Conservation (phyloP, 768 basidiomycete species). For the Suillus discolor region DNA sequence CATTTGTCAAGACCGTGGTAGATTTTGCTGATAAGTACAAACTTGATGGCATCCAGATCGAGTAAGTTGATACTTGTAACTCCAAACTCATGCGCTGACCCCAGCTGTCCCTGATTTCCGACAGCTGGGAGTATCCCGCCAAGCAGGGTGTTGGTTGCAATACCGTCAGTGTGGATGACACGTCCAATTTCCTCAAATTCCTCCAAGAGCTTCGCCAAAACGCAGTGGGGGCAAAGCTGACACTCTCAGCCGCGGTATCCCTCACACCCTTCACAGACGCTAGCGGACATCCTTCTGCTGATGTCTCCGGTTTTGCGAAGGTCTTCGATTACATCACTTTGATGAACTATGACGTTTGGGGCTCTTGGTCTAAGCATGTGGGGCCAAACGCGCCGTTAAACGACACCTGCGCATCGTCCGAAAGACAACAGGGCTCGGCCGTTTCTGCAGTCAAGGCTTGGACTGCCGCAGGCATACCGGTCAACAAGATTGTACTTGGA, state of each 20-base stretch:
- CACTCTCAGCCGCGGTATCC: constrained; percentile 70
- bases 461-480: constrained; percentile 76
- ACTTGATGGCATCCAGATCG: constrained; percentile 62
- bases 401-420: constrained; percentile 67
- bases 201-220: constrained; percentile 65
- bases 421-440: constrained; percentile 72
- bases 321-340: constrained; percentile 67
- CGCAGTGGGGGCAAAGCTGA: constrained; percentile 52
- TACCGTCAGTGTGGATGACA: constrained; percentile 55
- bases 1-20: constrained; percentile 54
- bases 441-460: constrained; percentile 71
- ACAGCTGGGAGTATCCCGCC: constrained; percentile 87
- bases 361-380: constrained; percentile 50
- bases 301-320: constrained; percentile 73
- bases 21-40: constrained; percentile 48
- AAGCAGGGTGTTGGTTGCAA: constrained; percentile 72
- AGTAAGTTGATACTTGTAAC: constrained; percentile 37
- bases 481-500: constrained; percentile 71
- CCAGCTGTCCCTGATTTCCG: constrained; percentile 17
- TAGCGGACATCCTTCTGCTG: constrained; percentile 58
- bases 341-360: constrained; percentile 70
- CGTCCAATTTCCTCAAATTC: constrained; percentile 76
- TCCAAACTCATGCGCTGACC: constrained; percentile 17
- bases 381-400: constrained; percentile 85
- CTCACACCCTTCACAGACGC: constrained; percentile 65